phyloP scores from a whole-genome alignment of 1,284 basidiomycete genomes.

The Amylostereum areolatum region DNA sequence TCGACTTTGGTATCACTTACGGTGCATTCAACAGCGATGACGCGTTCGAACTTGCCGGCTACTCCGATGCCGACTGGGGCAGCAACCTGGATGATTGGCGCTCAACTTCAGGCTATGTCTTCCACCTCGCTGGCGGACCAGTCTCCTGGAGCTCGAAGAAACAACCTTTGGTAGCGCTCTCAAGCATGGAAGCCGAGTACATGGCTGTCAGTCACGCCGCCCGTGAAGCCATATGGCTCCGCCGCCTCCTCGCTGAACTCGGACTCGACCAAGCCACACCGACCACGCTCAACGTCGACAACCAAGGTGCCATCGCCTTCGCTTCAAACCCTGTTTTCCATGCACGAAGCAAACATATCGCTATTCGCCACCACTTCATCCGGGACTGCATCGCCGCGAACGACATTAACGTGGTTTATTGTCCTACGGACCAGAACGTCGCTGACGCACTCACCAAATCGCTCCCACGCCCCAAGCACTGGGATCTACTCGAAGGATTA shows the following conservation, averaged over 20 bases:
- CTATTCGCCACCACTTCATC: neutral
- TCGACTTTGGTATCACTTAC: conserved; percentile 18
- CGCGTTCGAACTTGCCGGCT: conserved; percentile 24
- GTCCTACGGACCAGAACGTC: neutral
- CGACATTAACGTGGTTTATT: neutral
- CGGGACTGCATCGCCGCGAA: neutral
- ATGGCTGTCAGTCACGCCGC: neutral
- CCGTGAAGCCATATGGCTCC: neutral
- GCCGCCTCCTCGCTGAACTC: neutral
- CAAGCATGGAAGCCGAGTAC: neutral
- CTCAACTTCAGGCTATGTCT: conserved; percentile 33
- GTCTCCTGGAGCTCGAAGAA: conserved; percentile 29
- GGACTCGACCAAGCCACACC: neutral
- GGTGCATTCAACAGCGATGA: conserved; percentile 19
- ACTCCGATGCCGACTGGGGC: conserved; percentile 35
- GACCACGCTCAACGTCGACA: neutral
- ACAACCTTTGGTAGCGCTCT: neutral
- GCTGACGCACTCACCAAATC: neutral
- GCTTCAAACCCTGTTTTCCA: neutral
- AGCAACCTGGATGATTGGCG: conserved; percentile 18
- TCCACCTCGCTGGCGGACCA: conserved; percentile 21
- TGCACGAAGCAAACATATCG: neutral
- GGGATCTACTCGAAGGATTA: neutral
- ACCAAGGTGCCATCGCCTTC: neutral
- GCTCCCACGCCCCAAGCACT: neutral